Percentiles rank a stretch among this genome's conserved stretches.
phyloP scores from a whole-genome alignment of 176 grass and related monocot genomes.

The Carex scoparia region DNA sequence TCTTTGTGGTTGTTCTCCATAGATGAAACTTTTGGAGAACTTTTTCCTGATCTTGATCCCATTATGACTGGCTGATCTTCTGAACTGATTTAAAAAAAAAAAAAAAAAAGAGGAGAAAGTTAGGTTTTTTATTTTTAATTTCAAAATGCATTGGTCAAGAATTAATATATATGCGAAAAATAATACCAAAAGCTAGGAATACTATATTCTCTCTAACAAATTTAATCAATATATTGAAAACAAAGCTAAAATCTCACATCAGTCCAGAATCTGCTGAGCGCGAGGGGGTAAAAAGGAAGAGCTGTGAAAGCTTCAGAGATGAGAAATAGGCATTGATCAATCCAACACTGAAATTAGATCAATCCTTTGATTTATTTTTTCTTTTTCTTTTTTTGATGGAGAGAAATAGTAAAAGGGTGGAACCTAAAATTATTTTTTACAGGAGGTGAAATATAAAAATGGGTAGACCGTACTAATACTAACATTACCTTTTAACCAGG shows the following conservation, averaged over 20 bases:
- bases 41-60: conserved; percentile 24
- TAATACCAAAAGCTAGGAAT: not conserved
- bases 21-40: conserved; percentile 1
- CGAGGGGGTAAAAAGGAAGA: not conserved
- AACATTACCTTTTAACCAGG: not conserved
- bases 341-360: not conserved
- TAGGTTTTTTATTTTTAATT: not conserved
- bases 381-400: not conserved
- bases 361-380: not conserved
- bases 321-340: not conserved
- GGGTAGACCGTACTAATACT: not conserved
- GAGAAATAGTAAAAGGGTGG: not conserved
- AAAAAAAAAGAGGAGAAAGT: not conserved
- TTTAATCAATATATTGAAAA: not conserved
- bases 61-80: not conserved
- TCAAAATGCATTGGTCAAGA: not conserved
- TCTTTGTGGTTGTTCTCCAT: conserved; percentile 21
- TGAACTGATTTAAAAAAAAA: not conserved
- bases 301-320: not conserved
- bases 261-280: conserved; percentile 1
- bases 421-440: not conserved
- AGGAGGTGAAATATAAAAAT: not conserved
- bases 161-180: too few species aligned
- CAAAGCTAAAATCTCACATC: not conserved
- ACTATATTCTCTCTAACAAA: not conserved